Conservation (phyloP, 1,284 basidiomycete genomes). For the Pseudozyma hubeiensis region DNA sequence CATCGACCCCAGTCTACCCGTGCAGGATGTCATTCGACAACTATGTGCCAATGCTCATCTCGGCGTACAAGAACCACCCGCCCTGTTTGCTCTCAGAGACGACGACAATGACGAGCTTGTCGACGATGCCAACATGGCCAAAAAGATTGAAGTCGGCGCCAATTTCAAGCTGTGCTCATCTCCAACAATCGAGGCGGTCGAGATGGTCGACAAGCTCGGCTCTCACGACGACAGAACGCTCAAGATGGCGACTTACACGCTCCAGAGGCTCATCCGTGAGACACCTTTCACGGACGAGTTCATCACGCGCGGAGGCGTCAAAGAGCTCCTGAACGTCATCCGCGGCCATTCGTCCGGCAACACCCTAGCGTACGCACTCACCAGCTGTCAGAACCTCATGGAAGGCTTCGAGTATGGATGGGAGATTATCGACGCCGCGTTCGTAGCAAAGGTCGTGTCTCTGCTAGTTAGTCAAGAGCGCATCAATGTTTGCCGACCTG, state of each 20-base stretch:
- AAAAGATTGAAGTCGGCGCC: constrained; percentile 60
- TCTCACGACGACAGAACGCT: constrained; percentile 75
- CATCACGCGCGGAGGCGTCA: constrained; percentile 77
- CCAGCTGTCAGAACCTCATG: constrained; percentile 81
- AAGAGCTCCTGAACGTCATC: constrained; percentile 56
- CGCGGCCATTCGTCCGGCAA: constrained; percentile 76
- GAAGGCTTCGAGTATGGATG: constrained; percentile 72
- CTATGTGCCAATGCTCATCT: constrained; percentile 72
- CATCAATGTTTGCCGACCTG: constrained; percentile 93
- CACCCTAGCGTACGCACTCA: constrained; percentile 85
- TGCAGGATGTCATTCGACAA: constrained; percentile 65
- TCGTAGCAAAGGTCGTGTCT: constrained; percentile 82
- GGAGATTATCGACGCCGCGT: constrained; percentile 77
- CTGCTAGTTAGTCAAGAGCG: constrained; percentile 74
- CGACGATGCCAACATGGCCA: constrained; percentile 74
- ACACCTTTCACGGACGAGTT: constrained; percentile 89
- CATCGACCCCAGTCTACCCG: constrained; percentile 57
- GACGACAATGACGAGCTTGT: constrained; percentile 83
- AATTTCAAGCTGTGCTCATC: constrained; percentile 77
- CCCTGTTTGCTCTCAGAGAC: constrained; percentile 85
- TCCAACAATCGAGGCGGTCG: constrained; percentile 82
- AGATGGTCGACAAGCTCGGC: constrained; percentile 80
- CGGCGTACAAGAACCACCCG: constrained; percentile 83
- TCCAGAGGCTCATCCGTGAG: constrained; percentile 90
- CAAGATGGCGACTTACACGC: constrained; percentile 79